Conservation (phyloP, 2,329 filamentous ascomycete species). For the Colletotrichum orchidophilum region DNA sequence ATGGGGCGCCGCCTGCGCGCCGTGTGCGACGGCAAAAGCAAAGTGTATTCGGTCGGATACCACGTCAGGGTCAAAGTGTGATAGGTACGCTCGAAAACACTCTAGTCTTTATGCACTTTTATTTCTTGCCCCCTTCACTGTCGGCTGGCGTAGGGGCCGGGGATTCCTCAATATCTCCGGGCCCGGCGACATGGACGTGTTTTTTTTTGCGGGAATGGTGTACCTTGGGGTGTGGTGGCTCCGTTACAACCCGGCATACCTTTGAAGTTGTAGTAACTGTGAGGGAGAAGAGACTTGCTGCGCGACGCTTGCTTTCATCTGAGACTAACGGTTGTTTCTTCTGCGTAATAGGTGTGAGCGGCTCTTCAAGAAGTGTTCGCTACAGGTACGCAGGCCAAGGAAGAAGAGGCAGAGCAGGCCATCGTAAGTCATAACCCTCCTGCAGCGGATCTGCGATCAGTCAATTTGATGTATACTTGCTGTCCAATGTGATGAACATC, state of each 20-base stretch:
- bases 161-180: constrained; percentile 3
- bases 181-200: not conserved
- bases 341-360: constrained; percentile 53
- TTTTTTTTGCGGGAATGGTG: not conserved
- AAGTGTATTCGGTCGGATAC: constrained; percentile 57
- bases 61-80: constrained; percentile 52
- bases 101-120: not conserved
- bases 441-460: not conserved
- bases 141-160: not conserved
- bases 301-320: not conserved
- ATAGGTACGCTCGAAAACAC: constrained; percentile 44
- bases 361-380: constrained; percentile 56
- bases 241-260: not conserved
- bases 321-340: not conserved
- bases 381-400: constrained; percentile 57
- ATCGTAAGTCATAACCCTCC: constrained; percentile 52
- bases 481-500: not conserved
- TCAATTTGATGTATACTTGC: no score
- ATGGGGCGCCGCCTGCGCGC: constrained; percentile 61
- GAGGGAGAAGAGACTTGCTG: not conserved
- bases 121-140: not conserved
- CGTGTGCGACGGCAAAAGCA: constrained; percentile 59
- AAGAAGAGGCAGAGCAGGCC: constrained; percentile 62
- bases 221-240: not conserved
- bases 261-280: not conserved